Base-by-base conservation (phyloP, 495 filamentous ascomycete species). In the Lasiosphaeria hispida region DNA sequence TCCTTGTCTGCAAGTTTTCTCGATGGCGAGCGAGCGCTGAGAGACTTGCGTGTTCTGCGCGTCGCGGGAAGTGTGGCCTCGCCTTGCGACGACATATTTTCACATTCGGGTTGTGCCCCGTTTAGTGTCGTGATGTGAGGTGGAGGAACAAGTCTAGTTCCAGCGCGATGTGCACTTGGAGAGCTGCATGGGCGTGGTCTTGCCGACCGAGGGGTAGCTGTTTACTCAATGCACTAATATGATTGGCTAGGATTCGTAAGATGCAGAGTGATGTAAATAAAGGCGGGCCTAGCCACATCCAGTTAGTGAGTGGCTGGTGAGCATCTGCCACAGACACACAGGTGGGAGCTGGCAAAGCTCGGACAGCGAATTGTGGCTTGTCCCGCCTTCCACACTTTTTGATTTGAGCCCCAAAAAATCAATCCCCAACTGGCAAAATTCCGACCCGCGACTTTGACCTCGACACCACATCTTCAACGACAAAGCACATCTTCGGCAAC, bases 21-120 rank as follows among this genome's bases (percentile, higher is more conserved):
- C 18, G 79, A 82, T 60, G 77, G 80, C 43, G 83, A 85, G 68
- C 86, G 81, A 17, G 85, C 89, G 55, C 85, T 88, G 55, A 92
- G 86, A 8, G 90, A 94, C 69, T 91, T 91, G 64, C 91, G 86
- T 67, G 87, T 79, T 65, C 87, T 85, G 17, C 81, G 79, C 58
- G 80, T 77, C 47, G 78, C 72, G 48, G 79, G 80, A 17, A 79
- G 57, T 8, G 79, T 80, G 17, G 66, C 61, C 53, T 83, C 78
- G 19, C 65, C 65, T 49, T 71, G 73, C 37, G 73, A 66, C 58
- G 79, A 66, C 80, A 82, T 82, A 8, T 30, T 54, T 37, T 36
- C n/a, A 53, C 44, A 39, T 39, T 49, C 18, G 17, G 17, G 15
- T 11, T 57, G 15, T 10, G 23, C 13, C 38, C 7, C 19, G 13